phyloP scores from a whole-genome alignment of 805 yeast genomes.

The Komagataella pseudopastoris region DNA sequence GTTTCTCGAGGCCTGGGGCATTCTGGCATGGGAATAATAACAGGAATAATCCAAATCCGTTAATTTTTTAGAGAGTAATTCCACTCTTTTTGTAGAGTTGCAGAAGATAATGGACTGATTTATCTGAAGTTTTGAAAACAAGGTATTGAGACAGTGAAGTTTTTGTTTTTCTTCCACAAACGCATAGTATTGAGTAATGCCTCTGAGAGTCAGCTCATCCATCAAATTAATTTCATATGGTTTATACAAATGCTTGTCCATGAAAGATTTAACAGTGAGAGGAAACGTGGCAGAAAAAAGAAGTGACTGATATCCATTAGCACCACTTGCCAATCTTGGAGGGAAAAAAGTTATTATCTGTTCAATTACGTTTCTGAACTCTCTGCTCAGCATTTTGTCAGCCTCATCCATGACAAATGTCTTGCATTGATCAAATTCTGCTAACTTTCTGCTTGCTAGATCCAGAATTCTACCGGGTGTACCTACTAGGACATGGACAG shows the following conservation, averaged over 20 bases:
- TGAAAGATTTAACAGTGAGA: conserved; percentile 78
- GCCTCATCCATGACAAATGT: conserved; percentile 98
- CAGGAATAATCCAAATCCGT: conserved; percentile 95
- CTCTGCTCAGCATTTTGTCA: conserved; percentile 88
- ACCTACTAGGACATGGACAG: conserved; percentile 91
- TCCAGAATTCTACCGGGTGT: conserved; percentile 97
- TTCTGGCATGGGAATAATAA: conserved; percentile 91
- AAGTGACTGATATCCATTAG: conserved; percentile 60
- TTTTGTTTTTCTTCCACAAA: conserved; percentile 95
- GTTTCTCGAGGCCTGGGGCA: conserved; percentile 96
- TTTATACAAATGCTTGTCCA: conserved; percentile 78
- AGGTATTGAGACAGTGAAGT: conserved; percentile 87
- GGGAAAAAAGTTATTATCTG: conserved; percentile 80
- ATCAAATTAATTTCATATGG: conserved; percentile 94
- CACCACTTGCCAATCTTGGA: conserved; percentile 16
- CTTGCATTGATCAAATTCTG: conserved; percentile 77
- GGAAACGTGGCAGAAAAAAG: conserved; percentile 96
- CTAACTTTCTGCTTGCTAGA: conserved; percentile 77
- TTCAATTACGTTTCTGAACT: conserved; percentile 77
- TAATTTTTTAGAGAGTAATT: conserved; percentile 86
- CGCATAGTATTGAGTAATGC: conserved; percentile 97
- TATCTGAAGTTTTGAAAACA: conserved; percentile 87
- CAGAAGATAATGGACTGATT: conserved; percentile 96
- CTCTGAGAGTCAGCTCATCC: conserved; percentile 94
- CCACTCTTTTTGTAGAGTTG: conserved; percentile 94